These are phyloP conservation scores for Erodium texanum DNA, from an alignment of 441 rosid species.

Conservation along the genomic window DNA sequence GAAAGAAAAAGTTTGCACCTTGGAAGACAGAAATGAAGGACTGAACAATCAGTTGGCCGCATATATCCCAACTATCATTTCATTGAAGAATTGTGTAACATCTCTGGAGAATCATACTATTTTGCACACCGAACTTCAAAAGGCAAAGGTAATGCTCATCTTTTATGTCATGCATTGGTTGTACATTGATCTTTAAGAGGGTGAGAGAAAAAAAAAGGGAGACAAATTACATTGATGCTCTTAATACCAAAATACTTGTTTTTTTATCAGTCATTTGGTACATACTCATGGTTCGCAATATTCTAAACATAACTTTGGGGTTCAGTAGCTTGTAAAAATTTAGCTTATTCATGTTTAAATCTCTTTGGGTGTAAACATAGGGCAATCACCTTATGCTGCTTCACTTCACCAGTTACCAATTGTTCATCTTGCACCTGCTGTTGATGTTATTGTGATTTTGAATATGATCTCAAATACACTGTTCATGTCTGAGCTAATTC, in stretches of 20 bases:
- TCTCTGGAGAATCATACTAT: conserved; percentile 51
- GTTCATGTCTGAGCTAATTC: neutral
- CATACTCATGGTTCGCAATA: neutral
- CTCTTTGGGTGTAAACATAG: neutral
- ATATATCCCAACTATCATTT: conserved; percentile 41
- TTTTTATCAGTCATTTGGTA: too few species aligned
- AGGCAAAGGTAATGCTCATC: conserved; percentile 34
- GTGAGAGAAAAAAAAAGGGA: neutral
- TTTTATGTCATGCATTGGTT: neutral
- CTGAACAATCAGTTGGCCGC: conserved; percentile 43
- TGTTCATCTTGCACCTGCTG: neutral
- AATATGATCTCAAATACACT: neutral
- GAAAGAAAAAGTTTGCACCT: conserved; percentile 40
- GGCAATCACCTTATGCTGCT: neutral
- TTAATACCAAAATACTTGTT: too few species aligned
- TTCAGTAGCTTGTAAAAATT: neutral
- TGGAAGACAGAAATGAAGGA: conserved; percentile 53
- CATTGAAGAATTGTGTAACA: conserved; percentile 46
- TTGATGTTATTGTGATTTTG: neutral
- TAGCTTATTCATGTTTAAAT: neutral
- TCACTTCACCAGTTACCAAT: neutral
- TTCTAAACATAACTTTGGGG: neutral
- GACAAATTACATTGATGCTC: neutral
- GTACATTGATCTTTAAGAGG: neutral
- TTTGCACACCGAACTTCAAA: conserved; percentile 25